Percentiles rank a stretch among this genome's conserved stretches.
Evolutionary conservation across 495 filamentous ascomycete genomes (phyloP).

Genomic region (Friedmanniomyces simplex): DNA sequence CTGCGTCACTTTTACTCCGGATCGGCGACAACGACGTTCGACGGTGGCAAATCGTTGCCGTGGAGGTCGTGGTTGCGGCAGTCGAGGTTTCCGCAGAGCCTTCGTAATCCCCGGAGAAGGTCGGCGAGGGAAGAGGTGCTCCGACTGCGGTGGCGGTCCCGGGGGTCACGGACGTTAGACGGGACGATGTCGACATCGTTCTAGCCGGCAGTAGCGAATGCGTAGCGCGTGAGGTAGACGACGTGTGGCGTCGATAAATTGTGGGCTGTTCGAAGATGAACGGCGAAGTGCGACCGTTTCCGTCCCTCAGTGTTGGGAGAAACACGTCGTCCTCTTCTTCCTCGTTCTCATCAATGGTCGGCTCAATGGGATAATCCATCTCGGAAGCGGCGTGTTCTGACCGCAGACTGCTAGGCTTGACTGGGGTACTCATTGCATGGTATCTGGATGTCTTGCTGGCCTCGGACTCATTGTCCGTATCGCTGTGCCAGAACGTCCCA

Average conservation of each 20-base stretch:
- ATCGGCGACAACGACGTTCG: background rate
- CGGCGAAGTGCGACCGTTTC: constrained; percentile 6
- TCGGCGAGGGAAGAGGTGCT: background rate
- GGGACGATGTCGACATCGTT: background rate
- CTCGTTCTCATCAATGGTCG: background rate
- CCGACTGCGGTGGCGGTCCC: background rate
- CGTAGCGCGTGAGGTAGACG: background rate
- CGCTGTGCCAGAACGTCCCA: constrained; percentile 11
- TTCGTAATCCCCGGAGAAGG: background rate
- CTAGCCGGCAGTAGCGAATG: background rate
- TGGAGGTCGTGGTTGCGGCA: background rate
- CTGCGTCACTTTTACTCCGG: constrained; percentile 8
- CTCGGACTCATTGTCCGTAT: constrained; percentile 5
- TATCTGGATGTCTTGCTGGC: background rate
- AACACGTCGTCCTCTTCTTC: background rate
- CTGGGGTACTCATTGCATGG: background rate
- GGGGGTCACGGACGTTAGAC: background rate
- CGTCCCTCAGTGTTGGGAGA: constrained; percentile 3
- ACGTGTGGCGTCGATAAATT: background rate
- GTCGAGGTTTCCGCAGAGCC: background rate
- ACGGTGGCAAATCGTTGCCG: background rate
- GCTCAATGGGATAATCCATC: background rate
- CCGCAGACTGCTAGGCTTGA: background rate
- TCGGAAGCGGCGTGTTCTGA: background rate
- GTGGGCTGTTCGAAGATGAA: constrained; percentile 10